Percentiles rank a stretch among this genome's conserved stretches.
Evolutionary conservation across 2,329 filamentous ascomycete genomes (phyloP).

Genomic region (Pseudopithomyces chartarum): DNA sequence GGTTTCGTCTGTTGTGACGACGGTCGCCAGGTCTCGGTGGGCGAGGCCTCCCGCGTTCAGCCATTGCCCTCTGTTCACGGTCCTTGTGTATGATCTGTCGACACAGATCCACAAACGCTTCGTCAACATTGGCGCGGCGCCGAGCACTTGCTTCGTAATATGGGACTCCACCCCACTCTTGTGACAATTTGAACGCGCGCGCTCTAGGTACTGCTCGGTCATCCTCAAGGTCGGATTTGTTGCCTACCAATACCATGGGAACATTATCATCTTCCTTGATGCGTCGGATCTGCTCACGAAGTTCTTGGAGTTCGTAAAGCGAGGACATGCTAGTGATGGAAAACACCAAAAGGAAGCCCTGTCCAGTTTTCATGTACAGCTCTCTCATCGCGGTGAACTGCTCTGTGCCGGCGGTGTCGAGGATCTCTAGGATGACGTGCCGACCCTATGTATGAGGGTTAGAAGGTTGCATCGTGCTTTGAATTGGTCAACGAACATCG

Average conservation of each 20-base stretch:
- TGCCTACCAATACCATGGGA: slow-evolving; percentile 88
- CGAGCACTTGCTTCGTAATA: slow-evolving; percentile 91
- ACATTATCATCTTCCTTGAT: slow-evolving; percentile 86
- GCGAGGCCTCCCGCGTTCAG: background rate
- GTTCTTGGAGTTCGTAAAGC: slow-evolving; percentile 77
- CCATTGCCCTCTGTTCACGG: slow-evolving; percentile 47
- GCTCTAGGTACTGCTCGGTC: slow-evolving; percentile 78
- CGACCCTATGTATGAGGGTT: slow-evolving; percentile 64
- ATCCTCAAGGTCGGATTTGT: slow-evolving; percentile 83
- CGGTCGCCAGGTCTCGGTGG: slow-evolving; percentile 2
- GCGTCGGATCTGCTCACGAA: slow-evolving; percentile 87
- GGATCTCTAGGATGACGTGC: slow-evolving; percentile 87
- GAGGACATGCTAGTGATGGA: slow-evolving; percentile 86
- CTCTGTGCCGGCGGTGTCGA: slow-evolving; percentile 90
- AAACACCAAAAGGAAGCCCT: slow-evolving; percentile 90
- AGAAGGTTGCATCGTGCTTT: background rate
- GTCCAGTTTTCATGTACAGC: slow-evolving; percentile 85
- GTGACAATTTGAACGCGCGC: slow-evolving; percentile 82
- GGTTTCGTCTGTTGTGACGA: background rate
- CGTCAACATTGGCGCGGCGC: slow-evolving; percentile 83
- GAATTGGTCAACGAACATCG: slow-evolving; percentile 68
- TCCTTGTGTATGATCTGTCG: slow-evolving; percentile 81
- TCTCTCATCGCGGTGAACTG: slow-evolving; percentile 68
- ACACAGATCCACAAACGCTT: slow-evolving; percentile 85
- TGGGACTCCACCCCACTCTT: slow-evolving; percentile 82